Evolutionary conservation across 2,329 filamentous ascomycete genomes (phyloP).

Genomic region (Metarhizium robertsii): DNA sequence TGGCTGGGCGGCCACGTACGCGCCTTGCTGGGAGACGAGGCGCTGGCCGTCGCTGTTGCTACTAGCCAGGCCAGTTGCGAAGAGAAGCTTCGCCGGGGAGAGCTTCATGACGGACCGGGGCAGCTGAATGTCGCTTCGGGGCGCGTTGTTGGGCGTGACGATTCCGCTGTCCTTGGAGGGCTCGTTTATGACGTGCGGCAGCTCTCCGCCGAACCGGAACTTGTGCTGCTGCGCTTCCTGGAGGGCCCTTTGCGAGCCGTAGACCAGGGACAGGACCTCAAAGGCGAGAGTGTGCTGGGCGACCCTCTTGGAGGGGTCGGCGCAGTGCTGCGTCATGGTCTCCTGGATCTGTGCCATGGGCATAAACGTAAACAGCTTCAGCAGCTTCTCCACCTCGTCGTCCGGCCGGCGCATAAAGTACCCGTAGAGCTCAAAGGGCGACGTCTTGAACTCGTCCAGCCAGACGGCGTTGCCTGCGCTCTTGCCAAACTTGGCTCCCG

Average conservation of each 20-base stretch:
- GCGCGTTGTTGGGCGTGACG: constrained; percentile 36
- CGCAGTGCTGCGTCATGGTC: constrained; percentile 58
- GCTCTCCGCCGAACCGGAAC: constrained; percentile 34
- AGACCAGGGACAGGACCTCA: constrained; percentile 73
- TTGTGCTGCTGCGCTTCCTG: constrained; percentile 49
- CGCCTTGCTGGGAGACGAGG: constrained; percentile 43
- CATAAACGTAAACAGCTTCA: constrained; percentile 87
- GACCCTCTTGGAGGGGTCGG: constrained; percentile 59
- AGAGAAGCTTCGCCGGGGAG: constrained; percentile 50
- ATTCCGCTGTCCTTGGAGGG: constrained; percentile 21
- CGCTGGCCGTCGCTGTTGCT: constrained; percentile 51
- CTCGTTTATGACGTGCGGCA: constrained; percentile 20
- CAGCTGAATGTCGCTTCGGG: constrained; percentile 46
- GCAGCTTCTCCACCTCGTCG: constrained; percentile 66
- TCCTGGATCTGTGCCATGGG: constrained; percentile 57
- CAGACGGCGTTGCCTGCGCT: constrained; percentile 89
- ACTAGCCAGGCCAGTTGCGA: constrained; percentile 47
- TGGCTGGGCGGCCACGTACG: constrained; percentile 50
- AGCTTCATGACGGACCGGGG: constrained; percentile 47
- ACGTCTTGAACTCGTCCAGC: constrained; percentile 76
- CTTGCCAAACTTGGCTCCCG: constrained; percentile 90
- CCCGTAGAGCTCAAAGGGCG: constrained; percentile 77
- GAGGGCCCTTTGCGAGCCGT: constrained; percentile 57
- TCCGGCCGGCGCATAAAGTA: constrained; percentile 83
- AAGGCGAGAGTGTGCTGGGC: constrained; percentile 78